These are phyloP conservation scores for Nyctanthes arbortristis DNA, from an alignment of 257 asterid genomes.

Conservation along the genomic window DNA sequence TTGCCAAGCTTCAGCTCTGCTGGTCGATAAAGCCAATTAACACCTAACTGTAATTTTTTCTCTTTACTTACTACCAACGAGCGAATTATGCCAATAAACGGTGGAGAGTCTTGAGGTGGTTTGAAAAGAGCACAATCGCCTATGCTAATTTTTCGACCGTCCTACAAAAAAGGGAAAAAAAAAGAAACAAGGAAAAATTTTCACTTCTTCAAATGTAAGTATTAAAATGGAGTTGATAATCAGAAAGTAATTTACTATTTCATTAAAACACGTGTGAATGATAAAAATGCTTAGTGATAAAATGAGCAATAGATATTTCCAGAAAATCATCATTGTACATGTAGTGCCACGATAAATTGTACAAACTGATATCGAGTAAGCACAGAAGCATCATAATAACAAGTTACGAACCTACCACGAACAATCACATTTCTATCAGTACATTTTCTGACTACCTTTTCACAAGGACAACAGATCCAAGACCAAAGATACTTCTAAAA, in stretches of 20 bases:
- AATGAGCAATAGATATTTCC: constrained; percentile 10
- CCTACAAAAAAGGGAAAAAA: constrained; percentile 46
- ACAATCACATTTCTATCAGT: neutral
- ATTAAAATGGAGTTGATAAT: neutral
- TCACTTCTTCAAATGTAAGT: neutral
- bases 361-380: too few relatives aligned
- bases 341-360: too few relatives aligned
- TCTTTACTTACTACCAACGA: constrained; percentile 44
- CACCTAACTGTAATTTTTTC: constrained; percentile 54
- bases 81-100: constrained; percentile 73
- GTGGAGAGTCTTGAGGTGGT: constrained; percentile 74
- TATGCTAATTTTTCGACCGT: constrained; percentile 57
- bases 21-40: constrained; percentile 89
- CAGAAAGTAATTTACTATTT: neutral
- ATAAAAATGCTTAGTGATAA: neutral
- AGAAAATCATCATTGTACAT: neutral
- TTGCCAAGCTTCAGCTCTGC: constrained; percentile 64
- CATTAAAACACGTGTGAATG: neutral
- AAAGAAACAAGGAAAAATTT: neutral
- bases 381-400: too few relatives aligned
- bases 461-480: neutral
- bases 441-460: neutral
- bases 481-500: too few relatives aligned
- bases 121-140: constrained; percentile 90
- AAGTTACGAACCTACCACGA: neutral